Percentiles rank a stretch among this genome's conserved stretches.
These are phyloP conservation scores for Rhodotorula babjevae DNA, from an alignment of 768 basidiomycete genomes.

Conservation along the genomic window DNA sequence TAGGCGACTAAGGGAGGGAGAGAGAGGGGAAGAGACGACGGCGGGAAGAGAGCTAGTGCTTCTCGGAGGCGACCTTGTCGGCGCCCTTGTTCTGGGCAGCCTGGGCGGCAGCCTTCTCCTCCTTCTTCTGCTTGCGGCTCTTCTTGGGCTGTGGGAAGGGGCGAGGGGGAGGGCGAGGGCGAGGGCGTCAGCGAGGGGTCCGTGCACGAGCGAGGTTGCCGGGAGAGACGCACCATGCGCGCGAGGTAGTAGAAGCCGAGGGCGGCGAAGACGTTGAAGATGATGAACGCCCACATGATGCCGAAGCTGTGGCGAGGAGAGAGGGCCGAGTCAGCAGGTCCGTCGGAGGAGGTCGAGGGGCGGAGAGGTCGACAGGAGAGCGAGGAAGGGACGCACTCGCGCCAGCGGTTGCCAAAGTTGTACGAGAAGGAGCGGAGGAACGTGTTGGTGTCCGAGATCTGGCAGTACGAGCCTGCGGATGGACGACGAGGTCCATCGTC, in stretches of 20 bases:
- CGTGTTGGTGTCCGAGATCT: constrained; percentile 44
- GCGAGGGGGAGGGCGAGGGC: too few species aligned
- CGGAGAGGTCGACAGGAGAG: too few species aligned
- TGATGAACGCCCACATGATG: constrained; percentile 15
- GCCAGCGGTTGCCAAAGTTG: constrained; percentile 25
- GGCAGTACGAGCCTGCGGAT: constrained; percentile 3
- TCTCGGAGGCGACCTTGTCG: not conserved
- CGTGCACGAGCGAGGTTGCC: too few species aligned
- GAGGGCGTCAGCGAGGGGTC: not conserved
- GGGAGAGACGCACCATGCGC: constrained; percentile 8
- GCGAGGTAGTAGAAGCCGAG: constrained; percentile 26
- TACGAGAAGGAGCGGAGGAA: constrained; percentile 25
- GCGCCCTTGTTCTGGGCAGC: not conserved
- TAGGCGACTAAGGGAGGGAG: too few species aligned
- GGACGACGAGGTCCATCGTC: too few species aligned
- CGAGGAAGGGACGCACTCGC: constrained; percentile 23
- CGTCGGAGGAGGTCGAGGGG: too few species aligned
- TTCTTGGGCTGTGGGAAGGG: not conserved
- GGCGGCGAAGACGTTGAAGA: constrained; percentile 31
- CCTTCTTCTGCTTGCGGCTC: constrained; percentile 1
- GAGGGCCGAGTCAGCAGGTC: not conserved
- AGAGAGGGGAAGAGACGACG: too few species aligned
- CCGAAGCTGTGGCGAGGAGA: constrained; percentile 19
- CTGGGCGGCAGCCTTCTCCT: not conserved
- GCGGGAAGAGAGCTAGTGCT: not conserved